Percentiles rank a stretch among this genome's conserved stretches.
Conservation (phyloP, 108 stramenopile species). For the Stephanodiscus minutulus region DNA sequence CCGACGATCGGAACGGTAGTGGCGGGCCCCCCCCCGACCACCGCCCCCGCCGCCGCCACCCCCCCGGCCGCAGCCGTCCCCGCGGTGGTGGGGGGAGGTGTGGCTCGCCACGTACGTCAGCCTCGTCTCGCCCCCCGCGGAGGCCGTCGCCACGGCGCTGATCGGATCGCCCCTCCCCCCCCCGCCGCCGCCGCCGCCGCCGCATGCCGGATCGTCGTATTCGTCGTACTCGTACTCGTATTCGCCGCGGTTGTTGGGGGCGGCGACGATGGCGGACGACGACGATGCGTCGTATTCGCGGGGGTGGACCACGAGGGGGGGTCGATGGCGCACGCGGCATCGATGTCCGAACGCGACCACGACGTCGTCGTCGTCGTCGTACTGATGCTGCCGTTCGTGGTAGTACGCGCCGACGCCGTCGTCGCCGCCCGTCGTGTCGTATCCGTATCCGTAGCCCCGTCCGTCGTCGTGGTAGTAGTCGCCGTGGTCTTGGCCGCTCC, state of each 20-base stretch:
- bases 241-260: too few relatives aligned
- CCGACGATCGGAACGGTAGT: too few relatives aligned
- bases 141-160: conserved; percentile 16
- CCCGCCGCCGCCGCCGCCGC: too few relatives aligned
- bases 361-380: neutral
- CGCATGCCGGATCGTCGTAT: neutral
- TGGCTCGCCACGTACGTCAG: conserved; percentile 68
- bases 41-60: conserved; percentile 7
- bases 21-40: conserved; percentile 31
- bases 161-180: conserved; percentile 32
- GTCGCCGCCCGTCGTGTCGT: neutral
- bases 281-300: conserved; percentile 12
- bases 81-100: conserved; percentile 34
- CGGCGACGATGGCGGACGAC: too few relatives aligned
- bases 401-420: neutral
- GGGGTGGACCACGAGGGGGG: conserved; percentile 35
- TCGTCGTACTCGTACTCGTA: too few relatives aligned
- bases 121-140: neutral
- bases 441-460: neutral
- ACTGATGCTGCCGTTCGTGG: neutral
- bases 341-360: neutral
- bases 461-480: neutral
- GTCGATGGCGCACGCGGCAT: neutral
- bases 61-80: conserved; percentile 16
- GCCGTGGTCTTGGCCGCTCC: too few relatives aligned